phyloP scores from a whole-genome alignment of 768 basidiomycete species.

The Collybiopsis confluens region DNA sequence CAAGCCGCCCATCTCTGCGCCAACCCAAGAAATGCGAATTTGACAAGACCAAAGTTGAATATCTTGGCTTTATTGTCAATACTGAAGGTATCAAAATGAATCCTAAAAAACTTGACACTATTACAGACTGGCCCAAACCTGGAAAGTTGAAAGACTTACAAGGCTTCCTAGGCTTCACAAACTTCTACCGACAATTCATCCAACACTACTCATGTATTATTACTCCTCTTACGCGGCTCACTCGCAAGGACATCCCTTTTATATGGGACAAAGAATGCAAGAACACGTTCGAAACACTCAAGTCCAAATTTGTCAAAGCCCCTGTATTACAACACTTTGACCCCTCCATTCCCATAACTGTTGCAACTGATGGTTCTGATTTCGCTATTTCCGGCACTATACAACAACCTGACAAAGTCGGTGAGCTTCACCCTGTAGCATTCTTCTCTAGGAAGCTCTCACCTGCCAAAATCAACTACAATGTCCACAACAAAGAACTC shows the following conservation, averaged over 20 bases:
- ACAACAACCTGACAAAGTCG: constrained; percentile 12
- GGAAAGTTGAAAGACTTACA: too few species aligned
- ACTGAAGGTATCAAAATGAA: too few species aligned
- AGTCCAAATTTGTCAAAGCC: constrained; percentile 20
- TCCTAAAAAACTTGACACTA: too few species aligned
- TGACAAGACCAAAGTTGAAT: too few species aligned
- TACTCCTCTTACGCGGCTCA: too few species aligned
- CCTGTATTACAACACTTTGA: too few species aligned
- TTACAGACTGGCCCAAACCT: too few species aligned
- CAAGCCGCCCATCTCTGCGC: background rate
- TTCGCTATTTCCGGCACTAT: constrained; percentile 25
- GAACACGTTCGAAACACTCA: constrained; percentile 26
- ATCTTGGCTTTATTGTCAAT: too few species aligned
- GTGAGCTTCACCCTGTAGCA: constrained; percentile 29
- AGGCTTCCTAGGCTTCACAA: too few species aligned
- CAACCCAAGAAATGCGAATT: background rate
- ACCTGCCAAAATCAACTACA: constrained; percentile 39
- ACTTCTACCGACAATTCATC: too few species aligned
- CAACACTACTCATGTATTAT: too few species aligned
- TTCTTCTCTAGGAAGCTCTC: constrained; percentile 30
- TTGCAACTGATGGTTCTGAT: constrained; percentile 27
- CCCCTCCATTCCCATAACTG: constrained; percentile 9
- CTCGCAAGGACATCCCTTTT: background rate
- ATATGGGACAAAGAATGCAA: background rate
- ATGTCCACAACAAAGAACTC: constrained; percentile 49